Percentiles rank a stretch among this genome's conserved stretches.
These are phyloP conservation scores for Phylloporus sp. DNA, from an alignment of 1,284 basidiomycete genomes.

Conservation along the genomic window DNA sequence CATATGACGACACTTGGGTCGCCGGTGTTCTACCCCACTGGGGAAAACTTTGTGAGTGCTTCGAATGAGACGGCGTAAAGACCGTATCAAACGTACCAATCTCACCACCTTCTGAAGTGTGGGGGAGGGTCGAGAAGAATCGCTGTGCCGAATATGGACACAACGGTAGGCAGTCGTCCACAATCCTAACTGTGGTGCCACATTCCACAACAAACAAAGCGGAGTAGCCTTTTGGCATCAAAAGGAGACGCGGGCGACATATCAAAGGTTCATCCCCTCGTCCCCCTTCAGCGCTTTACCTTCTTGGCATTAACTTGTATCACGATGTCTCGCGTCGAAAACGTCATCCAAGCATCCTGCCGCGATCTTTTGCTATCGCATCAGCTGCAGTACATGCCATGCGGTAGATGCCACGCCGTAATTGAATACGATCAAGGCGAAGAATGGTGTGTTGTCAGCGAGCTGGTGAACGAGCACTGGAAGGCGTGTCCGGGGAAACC, in stretches of 20 bases:
- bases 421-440: constrained; percentile 33
- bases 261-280: constrained; percentile 7
- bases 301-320: constrained; percentile 11
- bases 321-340: constrained; percentile 25
- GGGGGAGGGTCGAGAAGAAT: constrained; percentile 26
- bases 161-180: constrained; percentile 28
- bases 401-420: constrained; percentile 28
- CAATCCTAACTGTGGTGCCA: constrained; percentile 19
- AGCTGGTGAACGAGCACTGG: constrained; percentile 35
- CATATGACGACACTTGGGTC: constrained; percentile 11
- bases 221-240: constrained; percentile 26
- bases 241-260: constrained; percentile 23
- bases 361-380: constrained; percentile 18
- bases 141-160: constrained; percentile 21
- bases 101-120: constrained; percentile 23
- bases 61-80: constrained; percentile 32
- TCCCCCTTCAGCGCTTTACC: constrained; percentile 13
- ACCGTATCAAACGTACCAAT: constrained; percentile 29
- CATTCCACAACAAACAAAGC: constrained; percentile 41
- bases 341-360: constrained; percentile 6
- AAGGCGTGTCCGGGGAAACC: constrained; percentile 30
- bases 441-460: constrained; percentile 31
- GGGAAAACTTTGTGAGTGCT: constrained; percentile 20
- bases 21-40: constrained; percentile 15
- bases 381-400: constrained; percentile 23